phyloP scores from a whole-genome alignment of 345 rosid species.

The Theobroma cacao region DNA sequence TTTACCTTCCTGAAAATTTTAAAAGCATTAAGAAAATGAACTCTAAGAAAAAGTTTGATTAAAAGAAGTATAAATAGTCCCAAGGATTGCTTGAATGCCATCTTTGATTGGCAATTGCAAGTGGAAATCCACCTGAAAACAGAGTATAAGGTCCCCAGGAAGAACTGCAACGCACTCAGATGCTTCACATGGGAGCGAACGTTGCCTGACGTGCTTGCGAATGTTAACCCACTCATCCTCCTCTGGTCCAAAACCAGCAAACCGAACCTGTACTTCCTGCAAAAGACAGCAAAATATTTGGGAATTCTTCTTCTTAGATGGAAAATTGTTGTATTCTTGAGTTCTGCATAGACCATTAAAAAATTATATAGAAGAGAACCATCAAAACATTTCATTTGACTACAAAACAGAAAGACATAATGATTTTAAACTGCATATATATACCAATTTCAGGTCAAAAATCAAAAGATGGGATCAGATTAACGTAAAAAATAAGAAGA shows the following conservation, averaged over 20 bases:
- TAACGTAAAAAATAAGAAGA: background rate
- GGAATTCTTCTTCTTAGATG: background rate
- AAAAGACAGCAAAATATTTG: background rate
- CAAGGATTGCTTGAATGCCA: background rate
- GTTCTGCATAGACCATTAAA: background rate
- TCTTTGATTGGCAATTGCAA: constrained; percentile 1
- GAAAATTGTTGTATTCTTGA: constrained; percentile 7
- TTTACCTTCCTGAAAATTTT: constrained; percentile 81
- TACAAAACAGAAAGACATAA: background rate
- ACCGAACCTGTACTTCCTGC: constrained; percentile 92
- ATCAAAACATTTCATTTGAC: background rate
- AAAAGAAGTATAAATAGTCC: background rate
- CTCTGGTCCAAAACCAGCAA: constrained; percentile 92
- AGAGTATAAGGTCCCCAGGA: constrained; percentile 94
- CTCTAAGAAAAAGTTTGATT: background rate
- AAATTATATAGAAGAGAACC: background rate
- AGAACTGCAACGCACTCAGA: constrained; percentile 99
- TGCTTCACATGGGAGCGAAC: constrained; percentile 98
- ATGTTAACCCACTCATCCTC: constrained; percentile 98
- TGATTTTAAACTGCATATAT: background rate
- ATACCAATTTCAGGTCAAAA: background rate
- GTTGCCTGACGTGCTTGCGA: constrained; percentile 75
- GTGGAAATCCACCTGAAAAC: constrained; percentile 78
- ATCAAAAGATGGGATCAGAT: background rate
- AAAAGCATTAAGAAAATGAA: constrained; percentile 9